These are phyloP conservation scores for Pythium sukuiense DNA, from an alignment of 352 stramenopile genomes.

Conservation along the genomic window DNA sequence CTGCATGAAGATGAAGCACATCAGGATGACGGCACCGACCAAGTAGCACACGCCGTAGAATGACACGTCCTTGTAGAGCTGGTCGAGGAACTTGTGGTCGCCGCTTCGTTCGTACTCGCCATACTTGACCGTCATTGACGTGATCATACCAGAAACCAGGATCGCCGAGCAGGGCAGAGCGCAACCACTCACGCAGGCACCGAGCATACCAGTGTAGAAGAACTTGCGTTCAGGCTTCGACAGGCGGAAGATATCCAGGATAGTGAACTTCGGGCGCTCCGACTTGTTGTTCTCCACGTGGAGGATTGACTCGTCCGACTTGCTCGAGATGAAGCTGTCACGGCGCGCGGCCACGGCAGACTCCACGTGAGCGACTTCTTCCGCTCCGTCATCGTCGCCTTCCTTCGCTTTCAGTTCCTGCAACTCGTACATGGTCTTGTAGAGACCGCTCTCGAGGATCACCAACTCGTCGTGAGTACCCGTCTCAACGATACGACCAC, in stretches of 20 bases:
- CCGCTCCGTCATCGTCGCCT: slow-evolving; percentile 12
- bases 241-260: slow-evolving; percentile 33
- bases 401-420: slow-evolving; percentile 17
- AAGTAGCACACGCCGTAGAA: slow-evolving; percentile 30
- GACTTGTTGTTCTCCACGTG: slow-evolving; percentile 42
- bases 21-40: slow-evolving; percentile 22
- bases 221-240: slow-evolving; percentile 41
- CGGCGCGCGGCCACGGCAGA: slow-evolving; percentile 59
- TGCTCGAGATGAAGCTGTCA: slow-evolving; percentile 64
- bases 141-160: slow-evolving; percentile 22
- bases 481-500: slow-evolving; percentile 35
- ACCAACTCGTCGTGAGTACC: slow-evolving; percentile 38
- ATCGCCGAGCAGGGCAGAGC: slow-evolving; percentile 21
- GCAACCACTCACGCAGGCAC: slow-evolving; percentile 32
- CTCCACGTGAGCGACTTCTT: slow-evolving; percentile 63
- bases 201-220: slow-evolving; percentile 33
- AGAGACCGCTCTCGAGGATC: slow-evolving; percentile 57
- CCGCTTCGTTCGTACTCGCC: slow-evolving; percentile 8
- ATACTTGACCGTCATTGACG: slow-evolving; percentile 30
- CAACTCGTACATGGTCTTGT: slow-evolving; percentile 83
- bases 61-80: slow-evolving; percentile 9
- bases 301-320: slow-evolving; percentile 56
- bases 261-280: slow-evolving; percentile 42
- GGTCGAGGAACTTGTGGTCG: slow-evolving; percentile 21
- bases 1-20: slow-evolving; percentile 24